Evolutionary conservation across 345 rosid genomes (phyloP).

Genomic region (Acer campestre): DNA sequence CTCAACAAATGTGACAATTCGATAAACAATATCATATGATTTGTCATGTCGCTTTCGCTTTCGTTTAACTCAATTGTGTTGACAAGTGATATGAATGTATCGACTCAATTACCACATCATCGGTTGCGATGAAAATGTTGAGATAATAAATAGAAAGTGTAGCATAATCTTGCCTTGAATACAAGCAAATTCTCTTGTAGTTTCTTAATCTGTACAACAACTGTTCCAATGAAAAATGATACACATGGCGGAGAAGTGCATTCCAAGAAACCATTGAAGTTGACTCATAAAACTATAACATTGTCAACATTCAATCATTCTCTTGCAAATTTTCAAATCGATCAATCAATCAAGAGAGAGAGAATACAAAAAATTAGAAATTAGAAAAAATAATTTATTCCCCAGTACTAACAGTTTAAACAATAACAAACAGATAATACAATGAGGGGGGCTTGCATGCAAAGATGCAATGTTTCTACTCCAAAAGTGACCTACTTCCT

Average conservation of each 20-base stretch:
- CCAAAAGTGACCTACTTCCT: conserved; percentile 27
- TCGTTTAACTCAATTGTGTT: neutral
- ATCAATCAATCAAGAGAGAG: neutral
- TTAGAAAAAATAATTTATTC: conserved; percentile 13
- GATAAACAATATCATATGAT: neutral
- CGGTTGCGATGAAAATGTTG: too few relatives aligned
- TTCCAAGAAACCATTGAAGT: too few relatives aligned
- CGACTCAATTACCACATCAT: neutral
- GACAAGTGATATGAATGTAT: neutral
- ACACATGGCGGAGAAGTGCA: too few relatives aligned
- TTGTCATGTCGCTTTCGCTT: neutral
- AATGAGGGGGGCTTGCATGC: conserved; percentile 11
- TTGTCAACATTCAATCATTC: neutral
- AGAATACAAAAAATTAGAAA: neutral
- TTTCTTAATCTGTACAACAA: too few relatives aligned
- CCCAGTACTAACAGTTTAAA: conserved; percentile 7
- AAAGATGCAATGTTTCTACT: conserved; percentile 26
- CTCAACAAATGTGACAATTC: neutral
- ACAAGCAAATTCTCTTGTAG: too few relatives aligned
- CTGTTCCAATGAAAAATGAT: too few relatives aligned
- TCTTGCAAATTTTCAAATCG: neutral
- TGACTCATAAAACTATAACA: too few relatives aligned
- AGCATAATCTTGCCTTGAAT: too few relatives aligned
- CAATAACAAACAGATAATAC: conserved; percentile 23
- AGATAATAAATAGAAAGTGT: too few relatives aligned